Evolutionary conservation across 2,329 filamentous ascomycete species (phyloP), one percentile per base, ranked within the genome.

Genomic region (Aureobasidium sp.): DNA sequence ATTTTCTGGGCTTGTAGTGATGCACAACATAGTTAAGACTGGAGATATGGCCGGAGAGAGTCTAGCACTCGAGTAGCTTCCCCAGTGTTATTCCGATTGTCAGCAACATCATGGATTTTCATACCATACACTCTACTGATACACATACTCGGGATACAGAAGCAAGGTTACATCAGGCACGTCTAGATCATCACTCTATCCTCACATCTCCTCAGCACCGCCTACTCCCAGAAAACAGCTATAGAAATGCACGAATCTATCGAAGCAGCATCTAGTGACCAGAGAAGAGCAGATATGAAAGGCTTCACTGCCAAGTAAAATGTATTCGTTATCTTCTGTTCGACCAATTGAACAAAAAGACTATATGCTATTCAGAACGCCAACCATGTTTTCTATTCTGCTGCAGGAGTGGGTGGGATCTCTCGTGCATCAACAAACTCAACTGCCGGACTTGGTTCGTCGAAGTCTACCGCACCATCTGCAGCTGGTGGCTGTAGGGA

Each of bases 361-460:
- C 47, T 51, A 51, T 51, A 51, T 51, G 37, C 27, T 58, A 29
- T 39, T 36, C 55, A 58, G 37, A 58, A 37, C 29, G n/a, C 41
- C 12, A 41, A 42, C 55, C 44, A 46, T 58, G 41, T 32, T 39
- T 29, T 36, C 57, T 59, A 63, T 42, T 59, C 61, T 36, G 50
- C 62, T 3, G 62, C 53, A 13, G 67, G 61, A 27, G 62, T 64
- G 15, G 56, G 57, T 32, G 64, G 64, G 1, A 65, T 64, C 55
- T 71, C 70, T 41, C 69, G 71, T 10, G 71, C 71, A 63, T 73
- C 71, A 15, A 70, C 70, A 60, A 71, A 71, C 13, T 63, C 68
- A 12, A 65, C 58, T 4, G 69, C 68, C 17, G 68, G 69, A 57
- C 67, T 71, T 32, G 63, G 63, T 41, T 37, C 41, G 44, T 42